Conservation (phyloP, 2,329 filamentous ascomycete genomes). For the Capronia americana region DNA sequence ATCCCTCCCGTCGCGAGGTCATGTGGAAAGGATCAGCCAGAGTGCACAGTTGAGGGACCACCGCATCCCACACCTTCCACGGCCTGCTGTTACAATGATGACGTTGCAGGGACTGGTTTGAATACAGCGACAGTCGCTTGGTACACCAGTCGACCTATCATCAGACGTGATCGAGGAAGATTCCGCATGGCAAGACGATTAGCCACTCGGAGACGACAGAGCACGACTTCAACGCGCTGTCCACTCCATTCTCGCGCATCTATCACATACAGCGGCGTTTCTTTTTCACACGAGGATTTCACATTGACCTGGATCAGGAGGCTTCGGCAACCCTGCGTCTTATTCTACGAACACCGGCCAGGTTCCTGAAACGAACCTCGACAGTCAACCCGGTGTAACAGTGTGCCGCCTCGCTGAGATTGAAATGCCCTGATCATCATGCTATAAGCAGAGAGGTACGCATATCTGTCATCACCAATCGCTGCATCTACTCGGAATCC, state of each 20-base stretch:
- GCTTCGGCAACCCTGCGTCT: background rate
- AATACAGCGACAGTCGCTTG: background rate
- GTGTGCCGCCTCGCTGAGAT: constrained; percentile 4
- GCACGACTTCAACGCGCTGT: background rate
- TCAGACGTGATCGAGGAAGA: background rate
- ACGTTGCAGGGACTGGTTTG: background rate
- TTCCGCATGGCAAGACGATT: background rate
- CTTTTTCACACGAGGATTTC: background rate
- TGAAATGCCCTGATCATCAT: constrained; percentile 4
- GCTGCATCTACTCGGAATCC: constrained; percentile 1
- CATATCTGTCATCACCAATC: constrained; percentile 16
- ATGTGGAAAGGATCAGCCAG: background rate
- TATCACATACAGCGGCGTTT: background rate
- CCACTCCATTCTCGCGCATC: background rate
- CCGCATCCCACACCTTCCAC: background rate
- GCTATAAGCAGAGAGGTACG: constrained; percentile 4
- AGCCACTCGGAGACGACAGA: background rate
- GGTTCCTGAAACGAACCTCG: constrained; percentile 9
- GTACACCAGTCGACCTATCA: background rate
- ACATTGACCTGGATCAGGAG: background rate
- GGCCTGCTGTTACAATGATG: background rate
- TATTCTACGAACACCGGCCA: background rate
- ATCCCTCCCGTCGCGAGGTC: background rate
- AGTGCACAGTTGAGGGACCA: background rate
- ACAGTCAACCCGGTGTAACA: constrained; percentile 13